Percentiles rank a stretch among this genome's conserved stretches.
These are phyloP conservation scores for Rhazya stricta DNA, from an alignment of 257 asterid species.

Conservation along the genomic window DNA sequence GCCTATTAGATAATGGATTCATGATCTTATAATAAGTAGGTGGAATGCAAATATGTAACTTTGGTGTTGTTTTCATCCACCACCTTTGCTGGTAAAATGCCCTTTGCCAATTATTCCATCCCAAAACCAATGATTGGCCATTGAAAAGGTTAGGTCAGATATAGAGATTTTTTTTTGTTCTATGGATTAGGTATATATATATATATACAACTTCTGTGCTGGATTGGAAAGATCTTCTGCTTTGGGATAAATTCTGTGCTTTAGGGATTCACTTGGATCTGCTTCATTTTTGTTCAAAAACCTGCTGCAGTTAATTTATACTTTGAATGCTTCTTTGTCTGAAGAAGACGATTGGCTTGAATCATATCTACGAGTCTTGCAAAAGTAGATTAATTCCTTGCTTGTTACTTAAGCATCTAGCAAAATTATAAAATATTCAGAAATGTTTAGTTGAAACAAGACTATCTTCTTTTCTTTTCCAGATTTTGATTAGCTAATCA, in stretches of 20 bases:
- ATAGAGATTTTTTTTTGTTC: slow-evolving; percentile 4
- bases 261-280: slow-evolving; percentile 14
- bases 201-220: background rate
- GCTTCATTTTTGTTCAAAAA: slow-evolving; percentile 3
- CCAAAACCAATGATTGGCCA: slow-evolving; percentile 22
- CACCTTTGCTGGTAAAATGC: slow-evolving; percentile 21
- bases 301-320: background rate
- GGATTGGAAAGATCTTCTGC: slow-evolving; percentile 1
- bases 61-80: slow-evolving; percentile 17
- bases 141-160: slow-evolving; percentile 20
- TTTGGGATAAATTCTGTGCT: background rate
- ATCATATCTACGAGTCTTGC: slow-evolving; percentile 19
- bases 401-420: slow-evolving; percentile 25
- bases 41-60: slow-evolving; percentile 14
- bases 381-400: slow-evolving; percentile 17
- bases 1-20: slow-evolving; percentile 30
- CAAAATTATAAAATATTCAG: background rate
- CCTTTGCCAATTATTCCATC: slow-evolving; percentile 28
- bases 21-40: slow-evolving; percentile 25
- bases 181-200: slow-evolving; percentile 23
- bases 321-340: slow-evolving; percentile 14
- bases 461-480: background rate
- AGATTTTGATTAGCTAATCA: slow-evolving; percentile 7
- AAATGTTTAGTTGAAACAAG: slow-evolving; percentile 1
- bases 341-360: background rate